Conservation (phyloP, 2,329 filamentous ascomycete species). For the Sordariomycetes sp. region DNA sequence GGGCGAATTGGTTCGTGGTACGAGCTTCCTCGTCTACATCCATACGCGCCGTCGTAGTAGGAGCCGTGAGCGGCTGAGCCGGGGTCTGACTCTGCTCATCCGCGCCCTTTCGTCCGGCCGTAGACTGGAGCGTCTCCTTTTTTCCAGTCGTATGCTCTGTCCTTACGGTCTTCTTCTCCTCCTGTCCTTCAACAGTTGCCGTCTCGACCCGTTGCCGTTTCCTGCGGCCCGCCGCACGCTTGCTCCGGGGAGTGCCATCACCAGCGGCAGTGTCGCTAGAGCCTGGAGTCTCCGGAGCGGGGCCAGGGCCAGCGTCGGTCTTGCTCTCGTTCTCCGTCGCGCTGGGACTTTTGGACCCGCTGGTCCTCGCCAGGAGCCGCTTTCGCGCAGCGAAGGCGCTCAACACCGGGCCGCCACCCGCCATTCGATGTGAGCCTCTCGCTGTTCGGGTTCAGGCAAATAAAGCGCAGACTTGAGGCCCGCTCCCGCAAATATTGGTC, state of each 20-base stretch:
- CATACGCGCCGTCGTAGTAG: not conserved
- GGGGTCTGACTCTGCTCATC: not conserved
- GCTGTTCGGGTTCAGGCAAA: not conserved
- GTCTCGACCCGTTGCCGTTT: slow-evolving; percentile 1
- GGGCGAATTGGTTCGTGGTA: not conserved
- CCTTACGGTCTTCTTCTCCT: not conserved
- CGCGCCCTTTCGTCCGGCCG: not conserved
- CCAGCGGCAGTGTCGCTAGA: not conserved
- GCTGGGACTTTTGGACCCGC: not conserved
- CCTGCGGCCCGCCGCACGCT: not conserved
- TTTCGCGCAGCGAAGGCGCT: slow-evolving; percentile 5
- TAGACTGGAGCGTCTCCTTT: not conserved
- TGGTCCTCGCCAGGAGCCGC: not conserved
- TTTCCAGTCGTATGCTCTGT: not conserved
- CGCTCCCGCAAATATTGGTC: not conserved
- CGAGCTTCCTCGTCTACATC: not conserved
- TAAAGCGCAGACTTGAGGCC: not conserved
- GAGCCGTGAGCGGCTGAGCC: not conserved
- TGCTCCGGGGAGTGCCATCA: not conserved
- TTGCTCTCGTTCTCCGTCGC: not conserved
- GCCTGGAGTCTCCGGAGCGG: not conserved
- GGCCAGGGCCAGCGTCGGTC: not conserved
- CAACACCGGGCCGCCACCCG: not conserved
- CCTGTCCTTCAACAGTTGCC: not conserved
- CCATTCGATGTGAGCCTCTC: not conserved